Evolutionary conservation across 768 basidiomycete genomes (phyloP), one percentile per base, ranked within the genome.

Genomic region (Leucocoprinus birnbaumii): DNA sequence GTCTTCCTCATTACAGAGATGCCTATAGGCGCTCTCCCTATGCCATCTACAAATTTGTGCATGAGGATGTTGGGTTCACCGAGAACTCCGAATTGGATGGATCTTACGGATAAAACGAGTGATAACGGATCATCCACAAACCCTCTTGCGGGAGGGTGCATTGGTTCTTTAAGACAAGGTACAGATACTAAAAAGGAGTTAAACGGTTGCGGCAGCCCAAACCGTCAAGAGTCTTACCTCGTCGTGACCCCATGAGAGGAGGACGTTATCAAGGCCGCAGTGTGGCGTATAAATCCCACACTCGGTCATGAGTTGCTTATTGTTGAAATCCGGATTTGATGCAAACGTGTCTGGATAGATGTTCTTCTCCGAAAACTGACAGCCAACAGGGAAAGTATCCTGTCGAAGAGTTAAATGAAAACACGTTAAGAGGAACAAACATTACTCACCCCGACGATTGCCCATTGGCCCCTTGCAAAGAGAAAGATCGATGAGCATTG

Each of bases 181-280:
- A 94, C 4, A 94, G 75, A 67, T 94, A 94, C 89, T 91, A 26
- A n/a, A 21, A 22, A 61, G 26, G 54, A 54, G 38, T 34, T 38
- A 57, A 49, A 48, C 42, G 51, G 57, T 43, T 58, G 35, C 44
- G 43, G 52, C 45, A 44, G 22, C 52, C 26, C 48, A 37, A 52
- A 34, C 37, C 34, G 48, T 11, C n/a, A 46, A 51, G 43, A 38
- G 37, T 49, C 31, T 49, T 65, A 87, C 89, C 76, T 96, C 92
- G 64, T 95, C 93, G 64, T 96, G 93, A 14, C 93, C 93, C 89
- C 89, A 94, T 31, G 85, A 87, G 25, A 95, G 72, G 86, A 92
- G 91, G 49, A 93, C 87, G 63, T 91, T 89, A 59, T 91, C 88
- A 8, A 93, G 80, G 7, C 91, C 91, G 61, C 91, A 92, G 55